Conservation (phyloP, 192 early-diverging fungal species). For the Ambispora gerdemannii region DNA sequence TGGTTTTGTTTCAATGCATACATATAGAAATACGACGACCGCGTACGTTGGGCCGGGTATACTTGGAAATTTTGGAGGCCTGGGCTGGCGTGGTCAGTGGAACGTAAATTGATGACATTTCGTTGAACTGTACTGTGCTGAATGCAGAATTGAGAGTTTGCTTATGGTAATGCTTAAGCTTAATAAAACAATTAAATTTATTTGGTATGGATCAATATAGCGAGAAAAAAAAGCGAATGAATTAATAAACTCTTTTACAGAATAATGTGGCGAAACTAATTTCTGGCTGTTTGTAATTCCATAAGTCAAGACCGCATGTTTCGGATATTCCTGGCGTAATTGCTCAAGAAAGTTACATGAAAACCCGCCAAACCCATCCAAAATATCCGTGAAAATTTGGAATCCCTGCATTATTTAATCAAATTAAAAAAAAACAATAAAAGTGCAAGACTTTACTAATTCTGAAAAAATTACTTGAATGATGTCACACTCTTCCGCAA, state of each 20-base stretch:
- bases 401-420: slow-evolving; percentile 54
- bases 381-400: slow-evolving; percentile 61
- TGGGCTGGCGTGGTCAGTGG: slow-evolving; percentile 43
- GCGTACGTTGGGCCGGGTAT: slow-evolving; percentile 35
- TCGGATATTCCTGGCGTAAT: slow-evolving; percentile 70
- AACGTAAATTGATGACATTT: slow-evolving; percentile 51
- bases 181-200: not conserved
- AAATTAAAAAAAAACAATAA: not conserved
- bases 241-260: not conserved
- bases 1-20: too few species aligned
- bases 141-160: slow-evolving; percentile 41
- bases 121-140: slow-evolving; percentile 37
- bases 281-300: slow-evolving; percentile 39
- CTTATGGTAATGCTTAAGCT: slow-evolving; percentile 37
- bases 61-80: slow-evolving; percentile 18
- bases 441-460: not conserved
- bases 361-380: slow-evolving; percentile 73
- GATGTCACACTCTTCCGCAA: slow-evolving; percentile 56
- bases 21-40: too few species aligned
- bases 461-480: slow-evolving; percentile 36
- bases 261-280: not conserved
- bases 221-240: not conserved
- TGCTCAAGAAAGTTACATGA: slow-evolving; percentile 52
- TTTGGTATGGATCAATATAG: not conserved
- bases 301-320: slow-evolving; percentile 57